These are phyloP conservation scores for Hortaea werneckii DNA, from an alignment of 2,329 filamentous ascomycete species.

Conservation along the genomic window DNA sequence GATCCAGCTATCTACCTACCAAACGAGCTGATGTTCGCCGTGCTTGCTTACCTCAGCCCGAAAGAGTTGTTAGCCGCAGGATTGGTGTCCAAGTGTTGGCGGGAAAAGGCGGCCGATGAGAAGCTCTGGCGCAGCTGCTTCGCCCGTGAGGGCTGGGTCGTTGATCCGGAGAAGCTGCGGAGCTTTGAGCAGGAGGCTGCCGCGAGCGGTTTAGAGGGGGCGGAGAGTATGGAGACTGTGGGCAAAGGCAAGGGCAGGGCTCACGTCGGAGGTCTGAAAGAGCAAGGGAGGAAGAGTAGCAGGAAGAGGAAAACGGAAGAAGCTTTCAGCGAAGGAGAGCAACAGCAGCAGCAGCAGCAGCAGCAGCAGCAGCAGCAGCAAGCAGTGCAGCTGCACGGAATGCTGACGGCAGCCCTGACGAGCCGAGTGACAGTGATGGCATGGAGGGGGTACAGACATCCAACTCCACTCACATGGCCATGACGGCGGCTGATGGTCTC, in stretches of 20 bases:
- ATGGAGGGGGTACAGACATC: constrained; percentile 5
- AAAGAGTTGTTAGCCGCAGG: constrained; percentile 70
- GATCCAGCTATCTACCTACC: constrained; percentile 82
- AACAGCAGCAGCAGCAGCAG: not conserved
- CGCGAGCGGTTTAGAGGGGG: constrained; percentile 7
- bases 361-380: not conserved
- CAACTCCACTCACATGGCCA: not conserved
- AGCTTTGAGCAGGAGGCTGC: constrained; percentile 11
- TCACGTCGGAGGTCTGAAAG: constrained; percentile 44
- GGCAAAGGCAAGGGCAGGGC: not conserved
- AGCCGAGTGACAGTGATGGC: not conserved
- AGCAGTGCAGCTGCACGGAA: too few relatives aligned
- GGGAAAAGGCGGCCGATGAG: constrained; percentile 67
- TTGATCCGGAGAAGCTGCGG: constrained; percentile 20
- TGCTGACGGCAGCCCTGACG: too few relatives aligned
- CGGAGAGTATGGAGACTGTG: constrained; percentile 40
- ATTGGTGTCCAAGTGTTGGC: constrained; percentile 71
- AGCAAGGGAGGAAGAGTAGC: constrained; percentile 11
- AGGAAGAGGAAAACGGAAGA: constrained; percentile 23
- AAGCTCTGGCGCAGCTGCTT: constrained; percentile 82
- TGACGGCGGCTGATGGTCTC: not conserved
- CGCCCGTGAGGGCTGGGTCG: constrained; percentile 68
- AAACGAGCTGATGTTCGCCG: constrained; percentile 79
- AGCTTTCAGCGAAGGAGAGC: constrained; percentile 23
- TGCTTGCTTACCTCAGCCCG: constrained; percentile 78